Evolutionary conservation across 805 yeast genomes (phyloP).

Genomic region (Wickerhamomyces mucosus): DNA sequence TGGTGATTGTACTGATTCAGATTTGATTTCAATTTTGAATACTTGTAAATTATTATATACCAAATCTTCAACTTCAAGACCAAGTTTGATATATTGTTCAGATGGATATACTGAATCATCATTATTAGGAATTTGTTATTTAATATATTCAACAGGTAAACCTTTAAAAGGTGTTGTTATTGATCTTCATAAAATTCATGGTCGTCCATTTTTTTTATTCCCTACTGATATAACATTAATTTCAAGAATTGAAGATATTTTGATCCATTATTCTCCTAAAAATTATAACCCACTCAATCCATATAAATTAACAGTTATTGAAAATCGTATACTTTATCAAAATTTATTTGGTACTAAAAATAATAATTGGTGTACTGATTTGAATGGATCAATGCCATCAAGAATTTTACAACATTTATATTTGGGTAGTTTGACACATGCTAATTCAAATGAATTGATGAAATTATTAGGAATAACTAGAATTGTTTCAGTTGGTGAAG

Average conservation of each 20-base stretch:
- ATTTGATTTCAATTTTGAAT: constrained; percentile 54
- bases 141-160: constrained; percentile 59
- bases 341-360: constrained; percentile 23
- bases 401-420: constrained; percentile 75
- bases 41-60: constrained; percentile 58
- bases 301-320: constrained; percentile 8
- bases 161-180: constrained; percentile 56
- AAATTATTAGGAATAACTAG: constrained; percentile 57
- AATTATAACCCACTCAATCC: constrained; percentile 6
- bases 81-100: constrained; percentile 59
- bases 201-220: constrained; percentile 80
- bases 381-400: constrained; percentile 72
- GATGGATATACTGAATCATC: constrained; percentile 94
- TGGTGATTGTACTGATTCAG: constrained; percentile 57
- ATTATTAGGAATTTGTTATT: constrained; percentile 57
- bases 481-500: constrained; percentile 82
- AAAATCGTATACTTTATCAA: constrained; percentile 24
- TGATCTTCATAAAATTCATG: constrained; percentile 49
- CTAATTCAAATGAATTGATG: constrained; percentile 58
- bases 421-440: constrained; percentile 78
- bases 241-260: constrained; percentile 50
- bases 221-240: constrained; percentile 63
- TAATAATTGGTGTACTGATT: constrained; percentile 19
- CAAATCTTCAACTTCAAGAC: constrained; percentile 20
- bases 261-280: constrained; percentile 52